phyloP scores from a whole-genome alignment of 2,329 filamentous ascomycete genomes.

The Cercospora beticola region DNA sequence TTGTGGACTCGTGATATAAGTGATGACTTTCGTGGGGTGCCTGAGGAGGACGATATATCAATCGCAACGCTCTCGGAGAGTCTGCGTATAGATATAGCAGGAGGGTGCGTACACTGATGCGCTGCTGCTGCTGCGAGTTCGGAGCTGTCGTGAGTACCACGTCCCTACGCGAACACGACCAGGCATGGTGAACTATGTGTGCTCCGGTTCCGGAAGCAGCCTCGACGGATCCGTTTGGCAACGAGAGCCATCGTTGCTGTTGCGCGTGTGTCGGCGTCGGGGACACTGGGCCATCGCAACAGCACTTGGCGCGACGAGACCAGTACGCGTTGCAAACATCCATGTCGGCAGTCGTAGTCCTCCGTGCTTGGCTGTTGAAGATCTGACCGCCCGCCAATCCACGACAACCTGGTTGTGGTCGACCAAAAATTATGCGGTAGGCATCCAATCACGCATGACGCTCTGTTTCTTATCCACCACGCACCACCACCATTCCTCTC shows the following conservation, averaged over 20 bases:
- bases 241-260: neutral
- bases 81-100: neutral
- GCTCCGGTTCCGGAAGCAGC: neutral
- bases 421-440: neutral
- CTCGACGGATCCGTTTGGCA: neutral
- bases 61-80: neutral
- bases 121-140: neutral
- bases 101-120: neutral
- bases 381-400: neutral
- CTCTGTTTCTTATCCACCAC: neutral
- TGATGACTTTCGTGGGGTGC: neutral
- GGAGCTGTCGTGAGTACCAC: neutral
- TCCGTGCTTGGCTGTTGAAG: neutral
- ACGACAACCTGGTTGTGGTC: neutral
- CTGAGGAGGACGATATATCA: neutral
- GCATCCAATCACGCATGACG: slow-evolving; percentile 4
- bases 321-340: neutral
- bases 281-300: neutral
- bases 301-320: neutral
- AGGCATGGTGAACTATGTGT: neutral
- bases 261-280: neutral
- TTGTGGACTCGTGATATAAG: neutral
- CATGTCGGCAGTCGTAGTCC: neutral
- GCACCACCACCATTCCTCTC: neutral
- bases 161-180: neutral